Base-by-base conservation (phyloP, 805 yeast genomes). In the Starmerella powellii region DNA sequence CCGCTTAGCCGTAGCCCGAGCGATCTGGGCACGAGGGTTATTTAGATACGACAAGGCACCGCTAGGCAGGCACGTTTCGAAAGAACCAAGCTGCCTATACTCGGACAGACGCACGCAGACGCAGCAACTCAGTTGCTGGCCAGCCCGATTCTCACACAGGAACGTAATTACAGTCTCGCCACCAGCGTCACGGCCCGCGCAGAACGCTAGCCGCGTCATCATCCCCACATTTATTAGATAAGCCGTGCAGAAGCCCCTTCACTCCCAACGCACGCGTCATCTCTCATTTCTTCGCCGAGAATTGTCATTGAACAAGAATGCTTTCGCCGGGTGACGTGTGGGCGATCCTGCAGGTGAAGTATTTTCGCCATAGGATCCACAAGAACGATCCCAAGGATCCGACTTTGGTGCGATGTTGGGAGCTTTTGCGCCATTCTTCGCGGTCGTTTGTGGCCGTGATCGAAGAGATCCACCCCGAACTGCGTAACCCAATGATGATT, bases 381-480 rank as follows among this genome's bases (percentile, higher is more conserved):
- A 34, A 44, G 23, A 44, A 49, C 12, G 36, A 26, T 8, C 8
- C 24, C 21, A 45, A 37, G 23, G 29, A 38, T 16, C 30, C 43
- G n/a, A 62, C 70, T 15, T 63, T 80, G 51, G 63, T 59, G 46
- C 65, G 72, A 60, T 85, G 96, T 60, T 84, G 77, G 58, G 69
- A 73, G 46, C 65, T 85, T 46, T 66, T 91, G 46, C 63, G 66
- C 26, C 44, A 63, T 44, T 81, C 97, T 0, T 87, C 96, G 13
- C 73, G 98, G 49, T 85, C 96, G 3, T 91, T 91, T 60, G 86
- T 80, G n/a, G 84, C 94, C 0, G 98, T 91, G 18, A 88, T 88
- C 55, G 71, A 73, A 67, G 95, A 91, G 60, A 70, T 91, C 46
- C 80, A 85, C 58, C 96, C 96, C 0, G 95, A 86, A 56, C 66